A percentile compares a stretch with the other conserved stretches of the same genome.
Evolutionary conservation across 805 yeast species (phyloP).

Genomic region (Saccharomyces kudriavzevii): DNA sequence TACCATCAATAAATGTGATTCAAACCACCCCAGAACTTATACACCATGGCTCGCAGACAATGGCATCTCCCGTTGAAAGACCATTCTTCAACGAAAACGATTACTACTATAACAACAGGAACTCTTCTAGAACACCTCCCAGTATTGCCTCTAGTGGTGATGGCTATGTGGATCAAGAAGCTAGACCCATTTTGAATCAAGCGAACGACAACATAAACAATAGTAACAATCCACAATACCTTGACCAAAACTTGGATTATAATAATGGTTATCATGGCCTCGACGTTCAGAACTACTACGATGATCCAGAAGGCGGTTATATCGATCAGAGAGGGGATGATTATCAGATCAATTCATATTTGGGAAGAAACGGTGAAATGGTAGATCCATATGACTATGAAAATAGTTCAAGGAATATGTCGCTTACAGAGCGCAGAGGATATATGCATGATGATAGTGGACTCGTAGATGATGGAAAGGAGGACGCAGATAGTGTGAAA

Average conservation of each 20-base stretch:
- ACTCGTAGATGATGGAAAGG: background rate
- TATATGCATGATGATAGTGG: background rate
- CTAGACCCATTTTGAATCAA: slow-evolving; percentile 21
- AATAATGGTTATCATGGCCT: slow-evolving; percentile 1
- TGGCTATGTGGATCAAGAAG: slow-evolving; percentile 8
- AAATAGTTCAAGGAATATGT: background rate
- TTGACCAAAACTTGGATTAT: background rate
- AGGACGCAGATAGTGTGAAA: background rate
- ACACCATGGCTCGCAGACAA: slow-evolving; percentile 7
- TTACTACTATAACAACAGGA: slow-evolving; percentile 13
- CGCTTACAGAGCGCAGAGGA: slow-evolving; percentile 1
- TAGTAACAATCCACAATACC: background rate
- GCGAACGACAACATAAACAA: slow-evolving; percentile 3
- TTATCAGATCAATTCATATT: slow-evolving; percentile 29
- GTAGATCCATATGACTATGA: slow-evolving; percentile 26
- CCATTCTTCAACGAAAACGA: slow-evolving; percentile 21
- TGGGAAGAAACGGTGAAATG: slow-evolving; percentile 30
- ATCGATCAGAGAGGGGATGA: slow-evolving; percentile 31
- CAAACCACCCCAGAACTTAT: slow-evolving; percentile 21
- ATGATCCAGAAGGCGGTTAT: slow-evolving; percentile 22
- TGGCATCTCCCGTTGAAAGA: slow-evolving; percentile 3
- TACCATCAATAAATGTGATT: slow-evolving; percentile 24
- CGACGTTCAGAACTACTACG: slow-evolving; percentile 1
- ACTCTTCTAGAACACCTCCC: slow-evolving; percentile 2
- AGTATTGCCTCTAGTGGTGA: slow-evolving; percentile 5